Percentiles rank a stretch among this genome's conserved stretches.
Evolutionary conservation across 129 eudicot species (phyloP).

Genomic region (Calendula officinalis): DNA sequence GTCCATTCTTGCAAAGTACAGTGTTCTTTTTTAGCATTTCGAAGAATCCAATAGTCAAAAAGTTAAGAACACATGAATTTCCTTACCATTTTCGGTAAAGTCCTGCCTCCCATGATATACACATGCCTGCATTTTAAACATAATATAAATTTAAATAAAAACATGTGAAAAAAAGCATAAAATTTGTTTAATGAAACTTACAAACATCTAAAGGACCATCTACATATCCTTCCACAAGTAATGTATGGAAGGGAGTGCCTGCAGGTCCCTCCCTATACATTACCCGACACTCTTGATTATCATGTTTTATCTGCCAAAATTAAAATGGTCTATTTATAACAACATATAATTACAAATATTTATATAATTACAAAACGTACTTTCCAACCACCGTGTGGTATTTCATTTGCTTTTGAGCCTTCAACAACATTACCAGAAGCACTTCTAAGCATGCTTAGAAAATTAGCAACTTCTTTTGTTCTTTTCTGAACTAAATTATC

Average conservation of each 20-base stretch:
- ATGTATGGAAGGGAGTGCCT: constrained; percentile 81
- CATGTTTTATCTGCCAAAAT: constrained; percentile 70
- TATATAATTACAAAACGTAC: constrained; percentile 37
- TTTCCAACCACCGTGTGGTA: constrained; percentile 67
- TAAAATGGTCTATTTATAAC: not conserved
- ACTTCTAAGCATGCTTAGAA: constrained; percentile 78
- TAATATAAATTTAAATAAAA: not conserved
- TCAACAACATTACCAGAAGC: constrained; percentile 53
- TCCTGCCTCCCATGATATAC: constrained; percentile 71
- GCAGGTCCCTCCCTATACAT: constrained; percentile 94
- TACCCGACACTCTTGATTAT: constrained; percentile 81
- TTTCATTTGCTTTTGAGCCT: constrained; percentile 33
- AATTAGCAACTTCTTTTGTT: constrained; percentile 58
- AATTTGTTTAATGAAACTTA: constrained; percentile 39
- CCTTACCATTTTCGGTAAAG: constrained; percentile 78
- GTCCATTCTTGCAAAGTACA: constrained; percentile 8
- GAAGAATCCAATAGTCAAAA: not conserved
- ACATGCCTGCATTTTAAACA: constrained; percentile 59
- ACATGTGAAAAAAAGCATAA: constrained; percentile 2
- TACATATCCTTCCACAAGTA: constrained; percentile 87
- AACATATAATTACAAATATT: constrained; percentile 8
- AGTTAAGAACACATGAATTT: not conserved
- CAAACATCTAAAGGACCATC: constrained; percentile 91
- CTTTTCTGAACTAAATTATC: constrained; percentile 57
- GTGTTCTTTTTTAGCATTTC: no score